A percentile compares a stretch with the other conserved stretches of the same genome.
phyloP scores from a whole-genome alignment of 2,329 filamentous ascomycete genomes.

The Xylaria sp. region DNA sequence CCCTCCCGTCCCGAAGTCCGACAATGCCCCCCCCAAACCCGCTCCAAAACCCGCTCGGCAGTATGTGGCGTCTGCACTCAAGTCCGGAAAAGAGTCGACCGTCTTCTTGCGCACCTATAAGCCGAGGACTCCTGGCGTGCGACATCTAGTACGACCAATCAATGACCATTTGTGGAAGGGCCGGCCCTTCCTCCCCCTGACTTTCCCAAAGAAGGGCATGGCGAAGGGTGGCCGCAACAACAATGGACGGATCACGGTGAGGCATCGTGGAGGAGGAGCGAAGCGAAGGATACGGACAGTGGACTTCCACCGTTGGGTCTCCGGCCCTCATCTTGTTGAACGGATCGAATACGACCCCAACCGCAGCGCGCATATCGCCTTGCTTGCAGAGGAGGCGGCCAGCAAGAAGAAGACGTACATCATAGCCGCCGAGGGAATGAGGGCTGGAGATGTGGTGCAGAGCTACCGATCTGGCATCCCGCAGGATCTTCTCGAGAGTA shows the following conservation, averaged over 20 bases:
- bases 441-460: conserved; percentile 87
- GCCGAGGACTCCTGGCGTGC: conserved; percentile 87
- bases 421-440: conserved; percentile 90
- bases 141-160: conserved; percentile 88
- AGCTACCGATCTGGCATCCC: conserved; percentile 92
- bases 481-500: conserved; percentile 79
- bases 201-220: conserved; percentile 90
- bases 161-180: conserved; percentile 99
- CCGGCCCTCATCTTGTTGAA: conserved; percentile 86
- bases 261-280: conserved; percentile 89
- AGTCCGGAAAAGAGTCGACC: conserved; percentile 36
- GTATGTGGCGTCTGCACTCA: conserved; percentile 12
- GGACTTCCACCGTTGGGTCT: conserved; percentile 78
- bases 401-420: conserved; percentile 83
- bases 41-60: conserved; percentile 17
- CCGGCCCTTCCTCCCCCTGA: conserved; percentile 78
- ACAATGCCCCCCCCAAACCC: conserved; percentile 20
- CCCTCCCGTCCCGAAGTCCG: conserved; percentile 19
- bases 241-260: conserved; percentile 80
- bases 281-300: conserved; percentile 91
- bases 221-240: conserved; percentile 91
- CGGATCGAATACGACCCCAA: conserved; percentile 96
- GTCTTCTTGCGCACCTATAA: conserved; percentile 80
- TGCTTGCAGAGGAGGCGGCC: conserved; percentile 75
- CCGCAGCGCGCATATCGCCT: conserved; percentile 88